These are phyloP conservation scores for Exserohilum turcica DNA, from an alignment of 2,329 filamentous ascomycete genomes.

Conservation along the genomic window DNA sequence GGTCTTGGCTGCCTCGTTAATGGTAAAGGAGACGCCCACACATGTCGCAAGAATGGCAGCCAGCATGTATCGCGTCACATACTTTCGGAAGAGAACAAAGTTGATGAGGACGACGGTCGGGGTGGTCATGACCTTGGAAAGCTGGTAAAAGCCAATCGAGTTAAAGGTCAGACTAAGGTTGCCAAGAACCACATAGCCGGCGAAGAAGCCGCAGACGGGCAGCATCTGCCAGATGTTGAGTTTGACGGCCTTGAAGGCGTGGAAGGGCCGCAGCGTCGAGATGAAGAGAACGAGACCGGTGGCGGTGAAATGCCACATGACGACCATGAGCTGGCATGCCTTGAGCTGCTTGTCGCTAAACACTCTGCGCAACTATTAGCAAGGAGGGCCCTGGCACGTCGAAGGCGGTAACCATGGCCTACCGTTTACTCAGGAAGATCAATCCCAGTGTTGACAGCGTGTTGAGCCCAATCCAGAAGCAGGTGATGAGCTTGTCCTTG, in stretches of 20 bases:
- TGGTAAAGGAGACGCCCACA: constrained; percentile 53
- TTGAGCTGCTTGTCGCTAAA: constrained; percentile 53
- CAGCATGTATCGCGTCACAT: constrained; percentile 50
- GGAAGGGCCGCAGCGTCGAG: constrained; percentile 50
- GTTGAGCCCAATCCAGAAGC: constrained; percentile 51
- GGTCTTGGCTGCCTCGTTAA: constrained; percentile 49
- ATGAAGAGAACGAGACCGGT: constrained; percentile 53
- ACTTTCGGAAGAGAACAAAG: constrained; percentile 52
- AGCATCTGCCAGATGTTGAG: constrained; percentile 53
- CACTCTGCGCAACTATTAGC: constrained; percentile 45
- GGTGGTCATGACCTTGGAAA: constrained; percentile 57
- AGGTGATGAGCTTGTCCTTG: constrained; percentile 47
- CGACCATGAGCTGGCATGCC: constrained; percentile 53
- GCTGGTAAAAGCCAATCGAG: constrained; percentile 55
- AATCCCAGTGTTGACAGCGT: constrained; percentile 51
- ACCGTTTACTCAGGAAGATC: constrained; percentile 55
- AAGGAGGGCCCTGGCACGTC: constrained; percentile 14
- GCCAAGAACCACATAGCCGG: constrained; percentile 54
- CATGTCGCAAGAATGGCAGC: constrained; percentile 51
- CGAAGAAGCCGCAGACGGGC: constrained; percentile 55
- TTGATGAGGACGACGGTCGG: constrained; percentile 54
- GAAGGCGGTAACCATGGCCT: constrained; percentile 14
- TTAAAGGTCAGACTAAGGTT: constrained; percentile 55
- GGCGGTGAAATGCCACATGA: constrained; percentile 56
- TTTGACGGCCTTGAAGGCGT: constrained; percentile 52